Evolutionary conservation across 768 basidiomycete genomes (phyloP), one percentile per base, ranked within the genome.

Genomic region (Kwoniella heveanensis): DNA sequence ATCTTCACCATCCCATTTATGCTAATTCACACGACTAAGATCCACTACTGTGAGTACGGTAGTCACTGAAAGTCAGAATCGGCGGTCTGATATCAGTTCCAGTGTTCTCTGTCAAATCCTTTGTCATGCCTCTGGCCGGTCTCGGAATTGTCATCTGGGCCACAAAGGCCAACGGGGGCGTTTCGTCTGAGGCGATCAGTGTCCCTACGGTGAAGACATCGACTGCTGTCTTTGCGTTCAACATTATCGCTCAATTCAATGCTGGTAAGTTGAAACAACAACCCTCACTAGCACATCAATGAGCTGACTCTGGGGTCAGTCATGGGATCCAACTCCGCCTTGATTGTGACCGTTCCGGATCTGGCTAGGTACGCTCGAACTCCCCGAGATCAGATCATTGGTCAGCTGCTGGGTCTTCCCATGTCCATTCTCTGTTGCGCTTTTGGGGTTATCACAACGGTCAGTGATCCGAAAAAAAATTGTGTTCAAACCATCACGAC

Each of bases 371-470:
- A 65, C 64, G 57, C 56, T 50, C 46, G 52, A 37, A 53, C 15
- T 24, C 57, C 64, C 2, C 12, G 46, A 25, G 57, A 58, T 50
- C 64, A 65, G 30, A 32, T 65, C 12, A 51, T 50, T 21, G 64
- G 64, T 30, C 64, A 65, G 22, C 53, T 65, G 9, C 6, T 65
- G 17, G 65, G 60, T 29, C 48, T 66, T 6, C 65, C 60, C 12
- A 51, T 66, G 51, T 47, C 25, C 25, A 66, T 65, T 17, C 51
- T 70, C 36, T 65, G 65, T 22, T 61, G 60, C 17, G 61, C 68
- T 21, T 65, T 70, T 25, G 68, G 68, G 21, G 65, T 61, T 27
- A 70, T 70, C 54, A 64, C 65, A n/a, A 65, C 65, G 26, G 65
- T 70, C 29, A n/a, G n/a, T n/a, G 37, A 62, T 60, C 30, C 13